Evolutionary conservation across 129 eudicot genomes (phyloP), one percentile per base, ranked within the genome.

Genomic region (Glebionis coronaria): DNA sequence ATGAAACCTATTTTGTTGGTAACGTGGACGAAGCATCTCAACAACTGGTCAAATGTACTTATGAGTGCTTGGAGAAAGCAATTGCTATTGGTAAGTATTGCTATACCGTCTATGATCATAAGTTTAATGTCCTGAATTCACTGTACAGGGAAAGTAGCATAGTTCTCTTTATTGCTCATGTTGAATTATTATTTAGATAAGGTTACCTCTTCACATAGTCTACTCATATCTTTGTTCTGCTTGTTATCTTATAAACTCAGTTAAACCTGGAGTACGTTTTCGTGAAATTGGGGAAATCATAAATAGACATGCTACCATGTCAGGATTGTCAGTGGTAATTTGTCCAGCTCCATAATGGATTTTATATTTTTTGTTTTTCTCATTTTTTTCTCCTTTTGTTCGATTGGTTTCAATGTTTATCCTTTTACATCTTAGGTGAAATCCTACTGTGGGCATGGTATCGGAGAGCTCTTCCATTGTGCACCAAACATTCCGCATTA

Each of bases 401-500:
- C n/a, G 56, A 57, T 44, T 31, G 56, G 13, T 8, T 29, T 5
- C 49, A 21, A n/a, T n/a, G n/a, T n/a, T n/a, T n/a, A n/a, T n/a
- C n/a, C n/a, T n/a, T n/a, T n/a, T n/a, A n/a, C n/a, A n/a, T n/a
- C n/a, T n/a, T n/a, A n/a, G n/a, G n/a, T n/a, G n/a, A 93, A 77
- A 79, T 84, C 98, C 54, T 86, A 84, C 70, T 82, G 92, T 70
- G 98, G 98, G 56, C 98, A 92, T 84, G 98, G 98, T 51, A 88
- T 93, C 25, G 98, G 98, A 70, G 98, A 86, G 66, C 98, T 88
- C 78, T 93, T 93, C 85, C 98, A 93, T 44, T 88, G 96, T 79
- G 96, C 98, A 67, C 98, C 98, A 68, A 93, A 88, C 75, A 88
- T 93, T 61, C 98, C 98, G 51, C 98, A 88, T 79, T 93, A 93